Conservation (phyloP, 2,329 filamentous ascomycete genomes). For the Shiraia bambusicola region DNA sequence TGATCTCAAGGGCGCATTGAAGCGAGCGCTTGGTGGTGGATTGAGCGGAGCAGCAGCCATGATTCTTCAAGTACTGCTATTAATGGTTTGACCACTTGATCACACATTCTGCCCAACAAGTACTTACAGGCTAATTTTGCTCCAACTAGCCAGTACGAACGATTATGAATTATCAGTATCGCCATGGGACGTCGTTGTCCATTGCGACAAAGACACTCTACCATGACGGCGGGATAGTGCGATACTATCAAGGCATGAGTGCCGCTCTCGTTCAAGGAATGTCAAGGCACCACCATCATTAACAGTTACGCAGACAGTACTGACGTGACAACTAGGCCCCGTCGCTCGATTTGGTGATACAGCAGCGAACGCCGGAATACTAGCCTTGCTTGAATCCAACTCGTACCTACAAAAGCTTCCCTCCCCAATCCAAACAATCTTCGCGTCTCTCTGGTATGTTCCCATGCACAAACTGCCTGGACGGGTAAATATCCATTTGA, state of each 20-base stretch:
- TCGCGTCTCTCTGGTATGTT: constrained; percentile 9
- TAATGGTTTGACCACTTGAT: constrained; percentile 14
- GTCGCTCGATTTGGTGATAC: constrained; percentile 35
- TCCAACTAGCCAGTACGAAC: constrained; percentile 23
- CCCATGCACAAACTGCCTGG: no score
- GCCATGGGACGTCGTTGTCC: constrained; percentile 27
- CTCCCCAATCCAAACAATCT: constrained; percentile 30
- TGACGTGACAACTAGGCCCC: constrained; percentile 12
- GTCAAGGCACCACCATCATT: background rate
- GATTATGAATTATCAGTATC: constrained; percentile 38
- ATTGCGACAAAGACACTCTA: constrained; percentile 30
- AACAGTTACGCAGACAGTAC: background rate
- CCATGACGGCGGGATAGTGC: constrained; percentile 24
- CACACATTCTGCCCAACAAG: no score
- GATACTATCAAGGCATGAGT: constrained; percentile 30
- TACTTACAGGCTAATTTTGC: no score
- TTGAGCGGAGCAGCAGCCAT: constrained; percentile 34
- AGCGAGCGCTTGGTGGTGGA: constrained; percentile 30
- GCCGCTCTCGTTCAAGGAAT: constrained; percentile 28
- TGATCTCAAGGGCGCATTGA: constrained; percentile 29
- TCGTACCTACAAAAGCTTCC: constrained; percentile 25
- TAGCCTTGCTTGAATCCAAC: constrained; percentile 31
- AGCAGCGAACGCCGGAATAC: constrained; percentile 32
- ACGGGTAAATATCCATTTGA: no score
- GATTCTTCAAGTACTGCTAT: constrained; percentile 31